These are phyloP conservation scores for Oenanthe sinensis DNA, from an alignment of 129 eudicot species.

Conservation along the genomic window DNA sequence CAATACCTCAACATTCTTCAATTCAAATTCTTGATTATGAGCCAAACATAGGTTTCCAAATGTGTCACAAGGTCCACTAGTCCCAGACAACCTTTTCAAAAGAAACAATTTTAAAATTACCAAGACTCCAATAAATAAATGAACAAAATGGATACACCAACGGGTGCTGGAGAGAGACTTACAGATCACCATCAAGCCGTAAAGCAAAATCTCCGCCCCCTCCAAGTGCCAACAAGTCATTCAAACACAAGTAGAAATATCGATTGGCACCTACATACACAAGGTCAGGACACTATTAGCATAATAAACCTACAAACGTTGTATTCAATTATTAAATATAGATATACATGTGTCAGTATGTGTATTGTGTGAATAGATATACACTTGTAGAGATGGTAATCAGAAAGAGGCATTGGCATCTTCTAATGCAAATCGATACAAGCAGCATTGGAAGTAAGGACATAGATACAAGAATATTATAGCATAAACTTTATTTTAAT, in stretches of 20 bases:
- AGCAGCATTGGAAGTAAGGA: neutral
- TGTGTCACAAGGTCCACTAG: conserved; percentile 87
- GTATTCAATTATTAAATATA: neutral
- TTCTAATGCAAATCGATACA: neutral
- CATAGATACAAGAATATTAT: neutral
- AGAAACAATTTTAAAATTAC: conserved; percentile 4
- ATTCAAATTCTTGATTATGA: conserved; percentile 57
- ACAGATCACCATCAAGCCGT: conserved; percentile 83
- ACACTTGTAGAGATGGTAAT: neutral
- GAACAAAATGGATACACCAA: neutral
- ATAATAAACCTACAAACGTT: conserved; percentile 1
- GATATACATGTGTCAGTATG: neutral
- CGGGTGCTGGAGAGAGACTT: conserved; percentile 21
- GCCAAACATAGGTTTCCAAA: conserved; percentile 86
- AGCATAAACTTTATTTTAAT: neutral
- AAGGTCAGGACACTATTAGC: conserved; percentile 12
- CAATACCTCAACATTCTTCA: conserved; percentile 87
- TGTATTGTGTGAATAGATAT: neutral
- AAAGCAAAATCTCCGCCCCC: conserved; percentile 92
- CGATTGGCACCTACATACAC: conserved; percentile 68
- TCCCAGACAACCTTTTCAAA: conserved; percentile 57
- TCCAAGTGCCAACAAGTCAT: conserved; percentile 82
- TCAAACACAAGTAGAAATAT: conserved; percentile 74
- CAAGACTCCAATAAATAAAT: neutral
- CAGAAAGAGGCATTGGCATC: neutral